phyloP scores from a whole-genome alignment of 805 yeast genomes.

The Clavispora fructus region DNA sequence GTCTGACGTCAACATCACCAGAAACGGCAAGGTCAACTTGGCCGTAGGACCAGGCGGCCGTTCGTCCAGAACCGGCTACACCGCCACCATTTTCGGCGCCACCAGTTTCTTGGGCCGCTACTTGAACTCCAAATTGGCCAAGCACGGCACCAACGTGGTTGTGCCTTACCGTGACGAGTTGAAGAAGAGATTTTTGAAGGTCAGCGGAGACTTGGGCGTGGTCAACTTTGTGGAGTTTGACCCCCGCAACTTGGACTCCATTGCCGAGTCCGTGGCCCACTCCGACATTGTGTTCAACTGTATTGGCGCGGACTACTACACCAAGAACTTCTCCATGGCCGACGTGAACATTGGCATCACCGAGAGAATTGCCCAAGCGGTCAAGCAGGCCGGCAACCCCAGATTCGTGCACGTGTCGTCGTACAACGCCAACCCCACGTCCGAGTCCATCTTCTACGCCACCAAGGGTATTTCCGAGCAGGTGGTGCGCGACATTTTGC shows the following conservation, averaged over 20 bases:
- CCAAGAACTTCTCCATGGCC: conserved; percentile 77
- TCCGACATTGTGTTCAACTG: conserved; percentile 80
- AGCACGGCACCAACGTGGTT: conserved; percentile 73
- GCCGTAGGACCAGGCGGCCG: conserved; percentile 77
- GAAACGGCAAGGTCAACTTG: conserved; percentile 67
- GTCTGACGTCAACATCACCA: conserved; percentile 66
- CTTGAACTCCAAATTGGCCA: conserved; percentile 65
- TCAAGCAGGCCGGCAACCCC: conserved; percentile 64
- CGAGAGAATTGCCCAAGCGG: conserved; percentile 69
- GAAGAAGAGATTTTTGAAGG: conserved; percentile 72
- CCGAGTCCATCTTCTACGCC: conserved; percentile 66
- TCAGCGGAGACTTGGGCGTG: conserved; percentile 83
- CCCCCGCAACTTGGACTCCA: conserved; percentile 67
- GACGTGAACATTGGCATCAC: conserved; percentile 80
- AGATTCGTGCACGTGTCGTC: conserved; percentile 76
- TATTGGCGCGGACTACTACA: conserved; percentile 68
- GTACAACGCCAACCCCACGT: conserved; percentile 65
- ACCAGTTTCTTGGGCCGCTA: conserved; percentile 75
- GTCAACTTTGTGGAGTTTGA: conserved; percentile 81
- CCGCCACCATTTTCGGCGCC: conserved; percentile 85
- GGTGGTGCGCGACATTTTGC: conserved; percentile 59
- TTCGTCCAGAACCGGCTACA: conserved; percentile 81
- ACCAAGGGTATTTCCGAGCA: conserved; percentile 78
- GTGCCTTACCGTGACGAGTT: conserved; percentile 80
- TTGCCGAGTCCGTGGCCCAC: conserved; percentile 71